phyloP scores from a whole-genome alignment of 164 flowering plant species.

The Nelumbo lutea region DNA sequence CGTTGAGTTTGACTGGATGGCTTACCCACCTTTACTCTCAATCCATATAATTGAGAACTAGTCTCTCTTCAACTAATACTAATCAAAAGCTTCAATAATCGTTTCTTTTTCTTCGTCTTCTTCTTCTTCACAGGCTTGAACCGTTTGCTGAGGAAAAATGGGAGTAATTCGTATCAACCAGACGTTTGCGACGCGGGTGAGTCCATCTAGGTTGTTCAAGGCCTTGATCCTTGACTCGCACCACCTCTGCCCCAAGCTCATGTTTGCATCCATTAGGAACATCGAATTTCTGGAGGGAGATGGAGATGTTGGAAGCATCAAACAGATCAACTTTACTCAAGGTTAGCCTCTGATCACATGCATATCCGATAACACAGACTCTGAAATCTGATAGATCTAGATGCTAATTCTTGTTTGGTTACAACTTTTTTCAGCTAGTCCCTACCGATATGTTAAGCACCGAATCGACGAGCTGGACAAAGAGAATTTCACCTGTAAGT shows the following conservation, averaged over 20 bases:
- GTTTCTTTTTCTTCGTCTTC: background rate
- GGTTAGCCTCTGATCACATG: conserved; percentile 9
- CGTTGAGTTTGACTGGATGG: no score
- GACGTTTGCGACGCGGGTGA: background rate
- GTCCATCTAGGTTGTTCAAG: background rate
- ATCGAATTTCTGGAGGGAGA: conserved; percentile 23
- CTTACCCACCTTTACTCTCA: no score
- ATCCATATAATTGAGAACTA: no score
- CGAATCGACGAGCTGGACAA: conserved; percentile 18
- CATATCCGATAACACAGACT: no score
- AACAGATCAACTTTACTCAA: conserved; percentile 28
- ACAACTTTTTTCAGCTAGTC: conserved; percentile 8
- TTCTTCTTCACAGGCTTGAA: background rate
- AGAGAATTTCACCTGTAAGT: conserved; percentile 19
- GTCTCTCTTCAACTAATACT: no score
- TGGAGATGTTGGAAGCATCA: conserved; percentile 37
- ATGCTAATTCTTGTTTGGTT: background rate
- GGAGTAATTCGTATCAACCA: background rate
- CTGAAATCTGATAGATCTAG: background rate
- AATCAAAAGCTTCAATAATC: no score
- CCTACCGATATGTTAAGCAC: conserved; percentile 16
- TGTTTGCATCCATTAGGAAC: conserved; percentile 24
- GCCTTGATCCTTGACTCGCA: background rate
- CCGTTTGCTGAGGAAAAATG: background rate
- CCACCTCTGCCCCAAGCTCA: conserved; percentile 18